Conservation (phyloP, 148 eudicot genomes). For the Suaeda aralocaspica region DNA sequence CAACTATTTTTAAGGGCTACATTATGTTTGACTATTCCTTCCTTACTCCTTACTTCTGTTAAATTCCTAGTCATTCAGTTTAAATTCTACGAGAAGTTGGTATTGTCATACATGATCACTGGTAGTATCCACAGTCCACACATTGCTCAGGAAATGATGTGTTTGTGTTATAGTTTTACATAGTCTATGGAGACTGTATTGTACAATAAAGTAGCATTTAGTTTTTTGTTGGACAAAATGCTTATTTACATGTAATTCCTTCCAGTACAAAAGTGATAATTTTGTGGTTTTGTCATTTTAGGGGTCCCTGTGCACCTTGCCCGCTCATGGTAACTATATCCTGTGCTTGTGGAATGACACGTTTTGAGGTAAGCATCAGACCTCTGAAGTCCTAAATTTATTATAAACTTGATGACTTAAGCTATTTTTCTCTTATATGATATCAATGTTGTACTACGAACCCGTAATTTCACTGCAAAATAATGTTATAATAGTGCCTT, state of each 20-base stretch:
- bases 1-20: neutral
- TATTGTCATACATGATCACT: no score
- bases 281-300: slow-evolving; percentile 48
- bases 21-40: neutral
- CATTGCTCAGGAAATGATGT: no score
- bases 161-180: no score
- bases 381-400: neutral
- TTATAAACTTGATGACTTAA: no score
- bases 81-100: no score
- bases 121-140: no score
- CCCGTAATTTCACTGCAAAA: no score
- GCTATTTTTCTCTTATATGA: no score
- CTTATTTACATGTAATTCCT: neutral
- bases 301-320: slow-evolving; percentile 99
- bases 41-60: neutral
- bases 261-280: neutral
- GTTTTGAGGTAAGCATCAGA: slow-evolving; percentile 65
- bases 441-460: no score
- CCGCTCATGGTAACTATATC: slow-evolving; percentile 95
- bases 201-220: slow-evolving; percentile 4
- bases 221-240: neutral
- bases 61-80: no score
- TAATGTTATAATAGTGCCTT: neutral
- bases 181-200: no score
- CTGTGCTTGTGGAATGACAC: slow-evolving; percentile 85